A percentile compares a stretch with the other conserved stretches of the same genome.
Evolutionary conservation across 2,329 filamentous ascomycete species (phyloP).

Genomic region (Colletotrichum graminicola): DNA sequence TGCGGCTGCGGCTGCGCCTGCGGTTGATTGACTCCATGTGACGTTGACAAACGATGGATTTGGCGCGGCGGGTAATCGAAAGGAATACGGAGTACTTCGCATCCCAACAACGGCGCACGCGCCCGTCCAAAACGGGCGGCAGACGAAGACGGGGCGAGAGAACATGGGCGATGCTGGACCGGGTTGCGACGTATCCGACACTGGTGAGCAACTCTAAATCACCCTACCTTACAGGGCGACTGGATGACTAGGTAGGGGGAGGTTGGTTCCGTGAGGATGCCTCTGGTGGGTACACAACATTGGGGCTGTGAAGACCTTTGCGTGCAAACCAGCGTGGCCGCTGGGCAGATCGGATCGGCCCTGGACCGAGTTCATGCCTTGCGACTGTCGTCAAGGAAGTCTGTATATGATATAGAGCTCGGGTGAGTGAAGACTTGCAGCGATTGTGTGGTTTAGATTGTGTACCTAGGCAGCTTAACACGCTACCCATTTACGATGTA

Average conservation of each 20-base stretch:
- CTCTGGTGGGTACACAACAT: background rate
- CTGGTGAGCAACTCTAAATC: slow-evolving; percentile 17
- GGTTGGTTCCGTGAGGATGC: background rate
- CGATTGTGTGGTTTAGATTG: background rate
- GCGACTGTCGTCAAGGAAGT: background rate
- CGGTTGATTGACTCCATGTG: background rate
- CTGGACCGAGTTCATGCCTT: background rate
- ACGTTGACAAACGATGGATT: background rate
- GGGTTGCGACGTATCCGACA: slow-evolving; percentile 2
- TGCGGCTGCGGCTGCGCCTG: background rate
- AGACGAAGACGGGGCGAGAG: background rate
- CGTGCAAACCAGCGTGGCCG: background rate
- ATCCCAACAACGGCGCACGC: background rate
- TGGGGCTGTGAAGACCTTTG: background rate
- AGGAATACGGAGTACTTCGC: background rate
- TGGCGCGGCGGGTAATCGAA: background rate
- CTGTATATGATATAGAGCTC: background rate
- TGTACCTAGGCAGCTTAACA: background rate
- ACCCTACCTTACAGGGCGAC: background rate
- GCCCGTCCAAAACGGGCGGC: background rate
- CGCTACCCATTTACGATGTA: background rate
- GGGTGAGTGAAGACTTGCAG: background rate
- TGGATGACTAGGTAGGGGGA: background rate
- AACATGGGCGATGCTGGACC: background rate
- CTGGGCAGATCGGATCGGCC: background rate